Conservation (phyloP, 768 basidiomycete genomes). For the Lyophyllum atratum region DNA sequence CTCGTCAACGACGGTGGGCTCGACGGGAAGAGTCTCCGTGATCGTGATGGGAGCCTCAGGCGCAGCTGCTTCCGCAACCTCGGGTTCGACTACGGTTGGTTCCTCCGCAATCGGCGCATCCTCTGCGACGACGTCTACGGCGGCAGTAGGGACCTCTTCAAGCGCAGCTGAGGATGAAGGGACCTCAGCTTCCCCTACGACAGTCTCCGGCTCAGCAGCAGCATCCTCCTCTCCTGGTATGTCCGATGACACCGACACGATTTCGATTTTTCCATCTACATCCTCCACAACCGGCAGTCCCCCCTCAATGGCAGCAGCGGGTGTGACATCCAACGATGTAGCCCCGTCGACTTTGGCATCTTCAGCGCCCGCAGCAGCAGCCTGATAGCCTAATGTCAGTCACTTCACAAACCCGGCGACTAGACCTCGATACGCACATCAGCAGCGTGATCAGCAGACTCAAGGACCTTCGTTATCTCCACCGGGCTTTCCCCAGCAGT, state of each 20-base stretch:
- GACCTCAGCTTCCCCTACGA: background rate
- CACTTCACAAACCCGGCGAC: background rate
- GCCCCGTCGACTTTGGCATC: background rate
- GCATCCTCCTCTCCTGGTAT: background rate
- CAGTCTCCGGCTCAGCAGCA: background rate
- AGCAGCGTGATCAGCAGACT: background rate
- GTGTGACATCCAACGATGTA: background rate
- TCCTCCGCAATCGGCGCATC: background rate
- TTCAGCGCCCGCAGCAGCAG: background rate
- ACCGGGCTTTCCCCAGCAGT: background rate
- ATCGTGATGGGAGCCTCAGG: background rate
- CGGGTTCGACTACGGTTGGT: background rate
- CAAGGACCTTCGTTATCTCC: background rate
- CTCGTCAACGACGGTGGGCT: background rate
- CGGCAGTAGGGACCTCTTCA: background rate
- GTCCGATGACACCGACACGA: background rate
- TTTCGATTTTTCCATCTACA: background rate
- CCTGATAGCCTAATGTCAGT: constrained; percentile 8
- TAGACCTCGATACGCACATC: constrained; percentile 8
- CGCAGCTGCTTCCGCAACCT: background rate
- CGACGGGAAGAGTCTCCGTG: background rate
- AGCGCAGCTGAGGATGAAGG: background rate
- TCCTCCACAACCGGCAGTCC: background rate
- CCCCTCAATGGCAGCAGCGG: background rate
- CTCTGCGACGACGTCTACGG: background rate